Base-by-base conservation (phyloP, 2,329 filamentous ascomycete genomes). In the Remersonia thermophila region DNA sequence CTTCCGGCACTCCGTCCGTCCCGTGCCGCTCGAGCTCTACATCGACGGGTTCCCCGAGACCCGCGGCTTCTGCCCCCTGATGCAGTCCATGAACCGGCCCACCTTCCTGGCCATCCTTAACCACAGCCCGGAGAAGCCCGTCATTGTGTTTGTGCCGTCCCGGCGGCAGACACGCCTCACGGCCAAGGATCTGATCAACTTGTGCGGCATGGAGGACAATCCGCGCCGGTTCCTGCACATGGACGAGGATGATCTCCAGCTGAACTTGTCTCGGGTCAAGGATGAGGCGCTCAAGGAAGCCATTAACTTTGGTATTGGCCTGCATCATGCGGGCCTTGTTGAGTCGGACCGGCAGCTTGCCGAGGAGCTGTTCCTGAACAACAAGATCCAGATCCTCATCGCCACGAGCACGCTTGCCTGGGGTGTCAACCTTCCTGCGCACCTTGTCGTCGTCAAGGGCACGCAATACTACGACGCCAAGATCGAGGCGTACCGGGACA, bases 391-490 rank as follows among this genome's bases (percentile, higher is more conserved):
- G 55, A 89, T 98, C 40, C 71, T 98, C 0, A 79, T 98, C 3
- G 91, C 91, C 3, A 98, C 91, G 1, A 93, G 85, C 55, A 98
- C 93, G 0, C 71, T 98, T 17, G 91, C 91, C 1, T 98, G 91
- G 91, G 93, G 91, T 61, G 89, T 98, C 51, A 98, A 98, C 55
- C 65, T 98, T 51, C 93, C 93, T 0, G 91, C 93, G 2, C 93
- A 98, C 61, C 68, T 98, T 4, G 91, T 98, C 3, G 83, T 98
- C 2, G 93, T 98, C 41, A 98, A 98, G 58, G 91, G 91, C 36
- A 98, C 91, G 1, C 93, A 98, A 52, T 98, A 83, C 62, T 98
- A 93, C 55, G 91, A 98, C 51, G 91, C 91, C 27, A 98, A 98
- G 60, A 91, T 84, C 4, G 91, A 96, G 62, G 89, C 82, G 0